Base-by-base conservation (phyloP, 2,329 filamentous ascomycete species). In the Fusarium equiseti region DNA sequence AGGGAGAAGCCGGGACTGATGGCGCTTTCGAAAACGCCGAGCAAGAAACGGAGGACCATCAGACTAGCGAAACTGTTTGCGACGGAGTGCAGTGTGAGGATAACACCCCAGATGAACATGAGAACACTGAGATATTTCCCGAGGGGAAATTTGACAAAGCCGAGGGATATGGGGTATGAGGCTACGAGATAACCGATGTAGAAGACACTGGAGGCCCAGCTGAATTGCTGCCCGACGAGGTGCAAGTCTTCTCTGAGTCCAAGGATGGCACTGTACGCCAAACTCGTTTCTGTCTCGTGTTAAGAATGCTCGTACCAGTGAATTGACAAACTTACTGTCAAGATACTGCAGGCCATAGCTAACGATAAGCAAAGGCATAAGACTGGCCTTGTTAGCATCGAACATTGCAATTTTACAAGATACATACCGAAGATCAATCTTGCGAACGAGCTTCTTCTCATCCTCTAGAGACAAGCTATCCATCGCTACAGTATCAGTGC, bases 171-270 rank as follows among this genome's bases (percentile, higher is more conserved):
- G 6, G 61, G 61, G 3, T 64, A 64, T 4, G 59, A 63, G 3
- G 61, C 61, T 2, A 64, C 61, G 16, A 64, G 61, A 13, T 64
- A 64, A 8, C 61, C 59, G 38, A 64, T 63, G 35, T 64, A 64
- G 27, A 64, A 64, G 7, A 64, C 62, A 1, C 59, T 63, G 0
- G 61, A 64, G 1, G 61, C 59, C 61, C 61, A 64, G 15, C 59
- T 63, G 29, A 63, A 64, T 38, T 64, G 59, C 0, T 64, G 61
- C 1, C 61, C 61, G 1, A 63, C 49, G 5, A 64, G 59, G 18
- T 57, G 8, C 11, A 64, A 8, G 6, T 64, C 61, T 5, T 64
- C 59, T 49, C 59, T 38, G 1, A 64, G 43, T 9, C 59, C 61
- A 0, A 64, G 35, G 7, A 64, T 64, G 18, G 61, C 61, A 10